Evolutionary conservation across 2,329 filamentous ascomycete genomes (phyloP).

Genomic region (Claviceps arundinis): DNA sequence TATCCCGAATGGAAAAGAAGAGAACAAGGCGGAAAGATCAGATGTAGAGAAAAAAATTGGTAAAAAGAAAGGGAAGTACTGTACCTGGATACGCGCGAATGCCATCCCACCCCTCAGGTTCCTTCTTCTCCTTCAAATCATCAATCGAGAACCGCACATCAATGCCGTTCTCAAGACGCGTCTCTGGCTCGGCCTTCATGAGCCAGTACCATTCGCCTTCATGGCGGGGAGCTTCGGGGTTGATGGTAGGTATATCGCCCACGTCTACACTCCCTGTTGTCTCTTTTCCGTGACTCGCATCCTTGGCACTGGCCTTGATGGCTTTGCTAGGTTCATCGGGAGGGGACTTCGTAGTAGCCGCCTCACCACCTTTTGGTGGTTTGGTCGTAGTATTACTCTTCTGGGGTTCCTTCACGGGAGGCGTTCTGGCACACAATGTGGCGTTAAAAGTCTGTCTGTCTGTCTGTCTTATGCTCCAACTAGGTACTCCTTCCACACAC

Average conservation of each 20-base stretch:
- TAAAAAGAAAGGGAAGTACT: conserved; percentile 17
- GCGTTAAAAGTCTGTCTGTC: background rate
- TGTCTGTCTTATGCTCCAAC: background rate
- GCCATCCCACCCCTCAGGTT: conserved; percentile 82
- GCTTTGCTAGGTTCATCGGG: background rate
- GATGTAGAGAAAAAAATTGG: background rate
- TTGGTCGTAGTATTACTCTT: background rate
- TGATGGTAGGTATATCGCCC: conserved; percentile 22
- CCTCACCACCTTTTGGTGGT: background rate
- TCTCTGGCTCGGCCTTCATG: conserved; percentile 79
- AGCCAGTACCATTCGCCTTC: conserved; percentile 53
- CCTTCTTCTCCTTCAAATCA: conserved; percentile 57
- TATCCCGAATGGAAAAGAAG: too few relatives aligned
- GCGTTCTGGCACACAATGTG: background rate
- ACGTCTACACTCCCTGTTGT: conserved; percentile 9
- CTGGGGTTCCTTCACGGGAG: background rate
- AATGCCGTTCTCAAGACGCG: conserved; percentile 70
- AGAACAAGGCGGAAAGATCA: too few relatives aligned
- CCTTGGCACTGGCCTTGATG: background rate
- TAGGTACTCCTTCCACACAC: background rate
- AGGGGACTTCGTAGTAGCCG: background rate
- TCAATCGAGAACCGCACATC: conserved; percentile 94
- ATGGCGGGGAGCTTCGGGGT: conserved; percentile 25
- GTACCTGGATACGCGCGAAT: conserved; percentile 31
- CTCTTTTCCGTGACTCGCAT: background rate